These are phyloP conservation scores for Tulasnella sp. DNA, from an alignment of 768 basidiomycete species.

Conservation along the genomic window DNA sequence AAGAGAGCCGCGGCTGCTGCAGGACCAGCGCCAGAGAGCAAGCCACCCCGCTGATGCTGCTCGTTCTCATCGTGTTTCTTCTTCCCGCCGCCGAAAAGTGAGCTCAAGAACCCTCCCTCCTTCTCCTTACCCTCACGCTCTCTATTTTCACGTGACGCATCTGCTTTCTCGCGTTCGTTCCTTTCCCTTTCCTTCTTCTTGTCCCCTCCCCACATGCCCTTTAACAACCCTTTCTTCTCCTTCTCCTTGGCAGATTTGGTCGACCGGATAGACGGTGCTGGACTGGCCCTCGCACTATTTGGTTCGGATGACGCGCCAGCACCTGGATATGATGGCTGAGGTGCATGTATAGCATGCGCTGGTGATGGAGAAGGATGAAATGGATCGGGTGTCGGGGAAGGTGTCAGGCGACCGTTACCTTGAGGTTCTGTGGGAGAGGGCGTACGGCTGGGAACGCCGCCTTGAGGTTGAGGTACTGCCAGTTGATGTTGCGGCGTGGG, in stretches of 20 bases:
- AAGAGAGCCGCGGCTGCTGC: slow-evolving; percentile 82
- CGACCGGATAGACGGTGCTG: slow-evolving; percentile 40
- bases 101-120: slow-evolving; percentile 83
- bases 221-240: slow-evolving; percentile 58
- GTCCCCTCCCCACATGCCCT: slow-evolving; percentile 53
- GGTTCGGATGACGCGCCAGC: slow-evolving; percentile 14
- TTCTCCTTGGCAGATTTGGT: slow-evolving; percentile 29
- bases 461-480: slow-evolving; percentile 28
- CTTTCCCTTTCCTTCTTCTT: slow-evolving; percentile 49
- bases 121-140: slow-evolving; percentile 43
- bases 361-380: slow-evolving; percentile 7
- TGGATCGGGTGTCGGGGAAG: slow-evolving; percentile 16
- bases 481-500: slow-evolving; percentile 51
- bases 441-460: slow-evolving; percentile 19
- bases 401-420: slow-evolving; percentile 18
- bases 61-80: slow-evolving; percentile 62
- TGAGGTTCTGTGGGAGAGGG: slow-evolving; percentile 20
- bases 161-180: slow-evolving; percentile 40
- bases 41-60: slow-evolving; percentile 26
- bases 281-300: slow-evolving; percentile 16
- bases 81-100: slow-evolving; percentile 77
- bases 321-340: neutral
- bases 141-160: slow-evolving; percentile 16
- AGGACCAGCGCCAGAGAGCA: slow-evolving; percentile 46
- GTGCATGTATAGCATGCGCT: neutral